Base-by-base conservation (phyloP, 225 moss, liverwort and hornwort species). In the Bryum argenteum region DNA sequence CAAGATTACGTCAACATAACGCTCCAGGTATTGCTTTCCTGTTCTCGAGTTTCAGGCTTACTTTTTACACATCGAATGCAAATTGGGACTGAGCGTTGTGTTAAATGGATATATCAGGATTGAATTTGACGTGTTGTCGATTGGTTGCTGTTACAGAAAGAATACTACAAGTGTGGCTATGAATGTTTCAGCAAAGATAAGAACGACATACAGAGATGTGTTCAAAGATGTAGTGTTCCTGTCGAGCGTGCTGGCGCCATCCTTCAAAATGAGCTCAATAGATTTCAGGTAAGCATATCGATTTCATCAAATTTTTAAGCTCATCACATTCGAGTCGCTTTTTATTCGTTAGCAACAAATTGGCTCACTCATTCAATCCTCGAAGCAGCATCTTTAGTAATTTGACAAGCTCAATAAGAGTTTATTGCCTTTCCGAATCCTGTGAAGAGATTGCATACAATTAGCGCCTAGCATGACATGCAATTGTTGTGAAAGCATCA, bases 121-220 rank as follows among this genome's bases (percentile, higher is more conserved):
- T 21, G 17, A 65, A 38, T 26, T 28, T 22, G 62, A 50, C n/a
- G 45, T 10, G 51, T 53, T 66, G 66, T 55, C 58, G 44, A 51
- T 61, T 69, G 66, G 40, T 12, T 73, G 58, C 26, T 62, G 33
- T 39, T 43, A 28, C 87, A 87, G 87, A 87, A 87, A 81, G 87
- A 87, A 61, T 87, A 84, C 40, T 87, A 84, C 71, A 87, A 77
- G 76, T 87, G 87, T 54, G 87, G 81, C 19, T 87, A 87, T 69
- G 87, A 87, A 65, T 87, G 87, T 71, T 87, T 87, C 69, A 69
- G 64, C 71, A 84, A 74, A 79, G 81, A 78, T 53, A 87, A 81
- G 67, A 73, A 83, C 64, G 81, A 87, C 9, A 81, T 87, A 40
- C 84, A 76, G 65, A 79, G 87, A 74, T 87, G 87, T 54, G 78